Evolutionary conservation across 129 eudicot genomes (phyloP), one percentile per base, ranked within the genome.

Genomic region (Rutidosis leptorrhynchoides): DNA sequence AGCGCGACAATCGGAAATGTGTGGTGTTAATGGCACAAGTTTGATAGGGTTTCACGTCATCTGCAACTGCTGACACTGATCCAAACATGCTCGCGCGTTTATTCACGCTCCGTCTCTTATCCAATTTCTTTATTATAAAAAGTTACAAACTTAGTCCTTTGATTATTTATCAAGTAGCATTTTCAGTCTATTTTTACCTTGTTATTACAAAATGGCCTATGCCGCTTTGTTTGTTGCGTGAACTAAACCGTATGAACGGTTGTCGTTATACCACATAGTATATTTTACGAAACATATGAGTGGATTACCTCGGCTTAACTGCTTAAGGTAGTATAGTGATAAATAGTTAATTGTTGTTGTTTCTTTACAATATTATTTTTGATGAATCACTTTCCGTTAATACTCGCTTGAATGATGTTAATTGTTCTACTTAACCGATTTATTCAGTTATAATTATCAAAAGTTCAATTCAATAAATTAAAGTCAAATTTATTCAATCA

Each of bases 11-110:
- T 64, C 65, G 33, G 25, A 48, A 45, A 67, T 69, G 58, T 66
- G 68, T 66, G 73, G 79, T 69, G 29, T 58, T 74, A 22, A 62
- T 22, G 62, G 66, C 54, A 49, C 53, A 59, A 51, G 16, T 75
- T 68, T 35, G 80, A 75, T 68, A 68, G 62, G 80, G 74, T 75
- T 68, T 33, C 74, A 68, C 74, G 80, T 75, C 80, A 75, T 27
- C 74, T 14, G 20, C 43, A 1, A 15, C 15, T 58, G 64, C 74
- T 69, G 69, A 67, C 74, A 24, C 67, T 67, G 21, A 32, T 74
- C 45, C 74, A 40, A 74, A 67, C 69, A 15, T 67, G 57, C 33
- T 60, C 64, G 70, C 69, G 74, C 79, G 79, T 75, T 59, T 68
- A 59, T 6, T 64, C 64, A 75, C 80, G 70, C 74, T 59, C 79